These are phyloP conservation scores for Cystobasidiopsis lactophilus DNA, from an alignment of 768 basidiomycete genomes.

Conservation along the genomic window DNA sequence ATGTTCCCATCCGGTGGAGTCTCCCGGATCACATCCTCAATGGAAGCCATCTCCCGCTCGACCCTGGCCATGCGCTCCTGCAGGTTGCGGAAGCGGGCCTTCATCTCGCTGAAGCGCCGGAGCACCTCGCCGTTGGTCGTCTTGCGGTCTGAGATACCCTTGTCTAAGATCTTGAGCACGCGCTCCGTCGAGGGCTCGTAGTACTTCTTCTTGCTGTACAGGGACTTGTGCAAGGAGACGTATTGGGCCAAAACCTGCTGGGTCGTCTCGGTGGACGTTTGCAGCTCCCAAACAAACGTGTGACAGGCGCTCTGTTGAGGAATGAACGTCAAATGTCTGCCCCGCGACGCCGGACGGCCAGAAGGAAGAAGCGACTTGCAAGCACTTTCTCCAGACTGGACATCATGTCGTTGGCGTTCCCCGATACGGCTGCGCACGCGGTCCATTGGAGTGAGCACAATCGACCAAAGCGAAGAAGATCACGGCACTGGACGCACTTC, in stretches of 20 bases:
- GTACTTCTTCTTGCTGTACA: slow-evolving; percentile 32
- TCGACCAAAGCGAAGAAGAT: not conserved
- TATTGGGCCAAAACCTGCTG: slow-evolving; percentile 21
- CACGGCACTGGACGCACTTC: slow-evolving; percentile 33
- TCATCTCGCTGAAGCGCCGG: slow-evolving; percentile 69
- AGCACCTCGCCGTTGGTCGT: slow-evolving; percentile 94
- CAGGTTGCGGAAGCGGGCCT: slow-evolving; percentile 59
- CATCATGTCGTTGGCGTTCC: slow-evolving; percentile 95
- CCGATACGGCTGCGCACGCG: slow-evolving; percentile 36
- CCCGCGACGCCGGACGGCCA: no score
- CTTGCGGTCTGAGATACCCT: slow-evolving; percentile 73
- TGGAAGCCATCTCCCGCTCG: slow-evolving; percentile 47
- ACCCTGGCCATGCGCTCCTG: slow-evolving; percentile 57
- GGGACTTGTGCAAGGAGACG: slow-evolving; percentile 11
- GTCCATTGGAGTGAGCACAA: not conserved
- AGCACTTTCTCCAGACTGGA: slow-evolving; percentile 80
- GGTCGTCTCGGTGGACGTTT: not conserved
- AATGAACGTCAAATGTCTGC: no score
- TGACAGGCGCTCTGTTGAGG: slow-evolving; percentile 23
- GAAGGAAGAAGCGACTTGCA: no score
- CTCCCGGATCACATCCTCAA: slow-evolving; percentile 6
- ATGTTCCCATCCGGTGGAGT: not conserved
- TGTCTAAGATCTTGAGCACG: slow-evolving; percentile 79
- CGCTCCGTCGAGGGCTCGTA: slow-evolving; percentile 86
- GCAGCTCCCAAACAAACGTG: slow-evolving; percentile 31